Percentiles rank a stretch among this genome's conserved stretches.
Conservation (phyloP, 1,139 yeast species). For the Pichia norvegensis region DNA sequence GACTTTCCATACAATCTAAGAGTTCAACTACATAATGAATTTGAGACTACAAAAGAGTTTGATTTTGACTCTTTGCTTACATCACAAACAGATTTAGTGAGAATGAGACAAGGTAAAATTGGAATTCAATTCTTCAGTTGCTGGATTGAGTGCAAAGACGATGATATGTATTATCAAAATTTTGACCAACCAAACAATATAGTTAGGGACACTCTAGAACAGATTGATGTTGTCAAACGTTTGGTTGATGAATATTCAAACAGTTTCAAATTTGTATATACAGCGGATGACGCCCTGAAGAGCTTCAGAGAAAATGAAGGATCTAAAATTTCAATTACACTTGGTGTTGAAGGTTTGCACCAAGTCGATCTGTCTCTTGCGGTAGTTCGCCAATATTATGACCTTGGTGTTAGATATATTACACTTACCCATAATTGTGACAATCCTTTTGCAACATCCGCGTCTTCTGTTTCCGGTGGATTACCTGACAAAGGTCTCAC, state of each 20-base stretch:
- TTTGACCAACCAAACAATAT: slow-evolving; percentile 35
- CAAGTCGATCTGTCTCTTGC: slow-evolving; percentile 43
- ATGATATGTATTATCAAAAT: slow-evolving; percentile 33
- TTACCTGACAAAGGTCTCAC: slow-evolving; percentile 39
- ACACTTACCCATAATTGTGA: slow-evolving; percentile 50
- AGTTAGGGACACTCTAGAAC: slow-evolving; percentile 46
- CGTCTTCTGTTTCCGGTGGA: slow-evolving; percentile 39
- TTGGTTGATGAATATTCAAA: slow-evolving; percentile 35
- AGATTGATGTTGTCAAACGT: slow-evolving; percentile 43
- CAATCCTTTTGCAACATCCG: slow-evolving; percentile 50
- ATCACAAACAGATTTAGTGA: slow-evolving; percentile 36
- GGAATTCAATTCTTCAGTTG: slow-evolving; percentile 44
- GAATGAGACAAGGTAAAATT: slow-evolving; percentile 34
- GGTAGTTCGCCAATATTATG: slow-evolving; percentile 40
- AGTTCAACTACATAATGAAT: slow-evolving; percentile 37
- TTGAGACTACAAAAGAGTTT: slow-evolving; percentile 29
- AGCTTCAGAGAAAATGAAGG: slow-evolving; percentile 27
- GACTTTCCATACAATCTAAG: slow-evolving; percentile 41
- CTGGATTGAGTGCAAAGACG: slow-evolving; percentile 38
- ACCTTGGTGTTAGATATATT: slow-evolving; percentile 44
- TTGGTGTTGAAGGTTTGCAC: slow-evolving; percentile 49
- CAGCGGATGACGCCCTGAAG: slow-evolving; percentile 33
- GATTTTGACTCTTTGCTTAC: slow-evolving; percentile 31
- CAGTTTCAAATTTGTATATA: slow-evolving; percentile 33
- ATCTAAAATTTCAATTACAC: slow-evolving; percentile 36